A percentile compares a stretch with the other conserved stretches of the same genome.
Conservation (phyloP, 2,329 filamentous ascomycete species). For the Calycina herbarum region DNA sequence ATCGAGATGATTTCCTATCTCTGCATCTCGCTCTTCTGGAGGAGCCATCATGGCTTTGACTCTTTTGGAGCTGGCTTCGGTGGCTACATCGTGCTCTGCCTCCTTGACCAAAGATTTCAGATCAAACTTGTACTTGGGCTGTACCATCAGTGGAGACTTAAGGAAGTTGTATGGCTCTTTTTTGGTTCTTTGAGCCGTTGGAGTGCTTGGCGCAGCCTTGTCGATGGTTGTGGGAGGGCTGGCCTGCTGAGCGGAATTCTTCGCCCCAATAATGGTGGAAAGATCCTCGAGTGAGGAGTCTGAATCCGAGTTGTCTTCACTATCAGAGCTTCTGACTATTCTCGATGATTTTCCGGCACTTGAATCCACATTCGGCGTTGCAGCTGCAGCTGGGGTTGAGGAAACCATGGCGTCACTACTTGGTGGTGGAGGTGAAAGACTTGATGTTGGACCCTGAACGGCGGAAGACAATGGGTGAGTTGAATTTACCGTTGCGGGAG, state of each 20-base stretch:
- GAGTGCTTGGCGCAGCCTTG: background rate
- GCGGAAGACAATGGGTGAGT: background rate
- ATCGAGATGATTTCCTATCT: background rate
- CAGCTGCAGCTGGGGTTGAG: background rate
- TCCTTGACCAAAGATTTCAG: conserved; percentile 62
- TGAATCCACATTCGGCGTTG: background rate
- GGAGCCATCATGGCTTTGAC: conserved; percentile 36
- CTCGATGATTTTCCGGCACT: background rate
- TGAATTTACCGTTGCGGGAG: background rate
- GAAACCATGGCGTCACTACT: conserved; percentile 5
- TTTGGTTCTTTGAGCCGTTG: background rate
- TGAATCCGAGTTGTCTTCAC: conserved; percentile 9
- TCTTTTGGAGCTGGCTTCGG: conserved; percentile 53
- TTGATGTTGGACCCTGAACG: background rate
- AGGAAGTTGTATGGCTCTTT: conserved; percentile 4
- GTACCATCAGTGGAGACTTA: conserved; percentile 51
- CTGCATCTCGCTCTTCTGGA: conserved; percentile 28
- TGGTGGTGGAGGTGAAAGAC: conserved; percentile 12
- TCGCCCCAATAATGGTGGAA: background rate
- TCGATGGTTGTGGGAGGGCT: background rate
- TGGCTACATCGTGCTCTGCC: conserved; percentile 58
- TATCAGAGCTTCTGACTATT: conserved; percentile 9
- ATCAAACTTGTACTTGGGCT: conserved; percentile 61
- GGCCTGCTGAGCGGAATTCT: background rate
- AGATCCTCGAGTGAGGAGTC: conserved; percentile 8